Percentiles rank a stretch among this genome's conserved stretches.
phyloP scores from a whole-genome alignment of 441 rosid species.

The Jatropha podagrica region DNA sequence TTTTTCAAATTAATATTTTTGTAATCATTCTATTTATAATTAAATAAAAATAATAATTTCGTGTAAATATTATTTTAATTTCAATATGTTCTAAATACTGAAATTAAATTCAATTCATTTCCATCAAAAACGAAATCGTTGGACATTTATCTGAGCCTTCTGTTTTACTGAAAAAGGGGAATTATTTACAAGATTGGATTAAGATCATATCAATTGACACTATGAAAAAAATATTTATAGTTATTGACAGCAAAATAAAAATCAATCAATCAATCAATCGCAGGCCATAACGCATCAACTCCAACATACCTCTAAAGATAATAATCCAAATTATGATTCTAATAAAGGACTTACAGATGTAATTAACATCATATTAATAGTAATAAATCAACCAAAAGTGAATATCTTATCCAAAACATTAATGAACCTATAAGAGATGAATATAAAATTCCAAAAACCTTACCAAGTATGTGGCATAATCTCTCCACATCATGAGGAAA shows the following conservation, averaged over 20 bases:
- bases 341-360: neutral
- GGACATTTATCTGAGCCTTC: neutral
- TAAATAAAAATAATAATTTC: no score
- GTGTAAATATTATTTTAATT: no score
- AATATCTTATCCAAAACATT: neutral
- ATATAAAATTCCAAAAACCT: neutral
- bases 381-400: neutral
- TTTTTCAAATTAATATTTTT: no score
- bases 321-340: neutral
- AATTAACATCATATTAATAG: neutral
- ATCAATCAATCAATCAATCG: neutral
- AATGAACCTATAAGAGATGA: neutral
- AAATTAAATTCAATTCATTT: neutral
- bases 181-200: neutral
- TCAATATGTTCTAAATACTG: neutral
- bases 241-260: neutral
- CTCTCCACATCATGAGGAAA: conserved; percentile 35
- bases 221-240: neutral
- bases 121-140: neutral
- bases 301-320: neutral
- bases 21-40: no score
- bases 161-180: neutral
- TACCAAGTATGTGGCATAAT: conserved; percentile 48
- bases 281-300: neutral
- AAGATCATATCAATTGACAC: neutral